Conservation (phyloP, 371 early-diverging fungal genomes). For the Mortierella sp. region DNA sequence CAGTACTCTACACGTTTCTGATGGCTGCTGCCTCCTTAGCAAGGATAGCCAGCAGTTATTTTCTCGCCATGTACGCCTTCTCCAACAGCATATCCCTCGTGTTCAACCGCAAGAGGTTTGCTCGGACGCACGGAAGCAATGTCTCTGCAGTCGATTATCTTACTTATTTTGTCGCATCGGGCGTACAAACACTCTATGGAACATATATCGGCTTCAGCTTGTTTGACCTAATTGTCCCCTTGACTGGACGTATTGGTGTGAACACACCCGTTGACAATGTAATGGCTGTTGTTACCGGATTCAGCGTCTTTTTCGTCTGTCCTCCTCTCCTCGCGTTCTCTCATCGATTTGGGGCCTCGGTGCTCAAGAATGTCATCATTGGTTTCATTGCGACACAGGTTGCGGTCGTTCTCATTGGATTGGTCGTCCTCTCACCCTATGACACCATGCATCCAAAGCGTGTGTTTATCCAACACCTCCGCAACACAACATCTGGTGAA, state of each 20-base stretch:
- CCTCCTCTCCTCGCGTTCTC: slow-evolving; percentile 71
- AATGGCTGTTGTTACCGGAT: slow-evolving; percentile 72
- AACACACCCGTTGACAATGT: slow-evolving; percentile 80
- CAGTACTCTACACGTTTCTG: slow-evolving; percentile 23
- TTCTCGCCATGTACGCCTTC: slow-evolving; percentile 37
- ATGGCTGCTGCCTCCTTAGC: slow-evolving; percentile 15
- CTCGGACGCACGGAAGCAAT: background rate
- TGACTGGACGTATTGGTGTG: slow-evolving; percentile 82
- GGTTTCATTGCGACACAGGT: slow-evolving; percentile 58
- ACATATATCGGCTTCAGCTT: slow-evolving; percentile 65
- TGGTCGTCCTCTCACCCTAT: slow-evolving; percentile 62
- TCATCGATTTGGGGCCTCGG: slow-evolving; percentile 67
- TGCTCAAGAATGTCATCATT: slow-evolving; percentile 58
- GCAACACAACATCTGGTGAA: slow-evolving; percentile 75
- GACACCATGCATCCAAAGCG: slow-evolving; percentile 77
- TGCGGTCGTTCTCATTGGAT: slow-evolving; percentile 46
- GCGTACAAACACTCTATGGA: slow-evolving; percentile 61
- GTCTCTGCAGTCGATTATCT: slow-evolving; percentile 17
- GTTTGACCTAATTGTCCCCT: slow-evolving; percentile 79
- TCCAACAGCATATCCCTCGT: slow-evolving; percentile 30
- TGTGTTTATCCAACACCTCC: slow-evolving; percentile 73
- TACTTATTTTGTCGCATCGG: slow-evolving; percentile 63
- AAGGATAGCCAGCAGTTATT: slow-evolving; percentile 39
- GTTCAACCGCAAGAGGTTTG: slow-evolving; percentile 24
- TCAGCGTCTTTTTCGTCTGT: slow-evolving; percentile 63